Conservation (phyloP, 257 asterid species). For the Gentiana straminea region DNA sequence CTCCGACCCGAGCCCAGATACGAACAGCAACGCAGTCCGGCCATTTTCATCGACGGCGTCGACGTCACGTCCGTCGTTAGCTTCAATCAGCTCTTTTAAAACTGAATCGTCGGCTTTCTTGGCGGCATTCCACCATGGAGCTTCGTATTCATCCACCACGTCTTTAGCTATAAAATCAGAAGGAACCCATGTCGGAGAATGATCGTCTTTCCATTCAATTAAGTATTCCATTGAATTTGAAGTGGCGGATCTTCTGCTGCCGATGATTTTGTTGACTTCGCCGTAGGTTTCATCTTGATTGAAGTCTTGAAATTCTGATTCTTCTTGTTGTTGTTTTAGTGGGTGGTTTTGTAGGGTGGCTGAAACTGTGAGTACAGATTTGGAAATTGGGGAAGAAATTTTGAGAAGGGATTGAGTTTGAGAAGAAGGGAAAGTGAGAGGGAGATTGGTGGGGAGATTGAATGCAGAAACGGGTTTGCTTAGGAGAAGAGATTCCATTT, state of each 20-base stretch:
- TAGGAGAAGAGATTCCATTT: constrained; percentile 24
- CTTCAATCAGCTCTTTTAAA: constrained; percentile 29
- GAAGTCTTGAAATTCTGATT: constrained; percentile 34
- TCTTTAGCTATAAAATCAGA: constrained; percentile 72
- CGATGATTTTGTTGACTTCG: constrained; percentile 68
- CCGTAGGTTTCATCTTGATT: constrained; percentile 63
- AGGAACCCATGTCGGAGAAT: constrained; percentile 93
- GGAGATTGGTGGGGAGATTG: constrained; percentile 33
- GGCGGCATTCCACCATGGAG: constrained; percentile 94
- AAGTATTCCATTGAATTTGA: constrained; percentile 63
- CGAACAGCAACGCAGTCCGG: constrained; percentile 80
- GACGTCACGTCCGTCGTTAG: constrained; percentile 54
- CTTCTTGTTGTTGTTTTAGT: constrained; percentile 1
- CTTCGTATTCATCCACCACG: constrained; percentile 79
- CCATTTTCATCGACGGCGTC: constrained; percentile 79
- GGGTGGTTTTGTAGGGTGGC: constrained; percentile 55
- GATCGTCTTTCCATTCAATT: constrained; percentile 90
- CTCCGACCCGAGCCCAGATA: constrained; percentile 86
- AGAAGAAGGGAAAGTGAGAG: constrained; percentile 15
- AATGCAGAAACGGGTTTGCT: constrained; percentile 47
- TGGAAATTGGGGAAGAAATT: not conserved
- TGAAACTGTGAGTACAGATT: constrained; percentile 13
- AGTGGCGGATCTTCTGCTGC: constrained; percentile 47
- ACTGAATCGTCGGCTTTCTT: constrained; percentile 61
- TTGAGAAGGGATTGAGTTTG: constrained; percentile 11